A percentile compares a stretch with the other conserved stretches of the same genome.
Evolutionary conservation across 139 green algal species (phyloP).

Genomic region (Klebsormidium nitens): DNA sequence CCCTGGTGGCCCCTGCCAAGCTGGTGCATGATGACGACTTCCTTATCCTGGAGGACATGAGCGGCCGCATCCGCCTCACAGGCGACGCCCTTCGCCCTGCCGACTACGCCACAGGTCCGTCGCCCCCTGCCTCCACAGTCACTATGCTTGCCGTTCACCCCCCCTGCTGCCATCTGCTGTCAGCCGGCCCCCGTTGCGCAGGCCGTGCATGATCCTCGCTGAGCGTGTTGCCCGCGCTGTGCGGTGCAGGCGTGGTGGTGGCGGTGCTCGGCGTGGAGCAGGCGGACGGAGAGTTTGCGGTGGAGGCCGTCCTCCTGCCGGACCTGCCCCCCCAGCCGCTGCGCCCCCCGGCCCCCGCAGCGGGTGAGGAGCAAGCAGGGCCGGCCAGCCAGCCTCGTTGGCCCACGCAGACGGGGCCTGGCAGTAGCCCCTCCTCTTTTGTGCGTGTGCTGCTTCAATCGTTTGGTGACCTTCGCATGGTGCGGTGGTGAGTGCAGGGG

Average conservation of each 20-base stretch:
- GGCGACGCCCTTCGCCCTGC: constrained; percentile 48
- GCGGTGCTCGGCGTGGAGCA: constrained; percentile 61
- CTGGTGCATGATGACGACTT: constrained; percentile 71
- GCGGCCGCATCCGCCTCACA: constrained; percentile 69
- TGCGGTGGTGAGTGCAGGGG: neutral
- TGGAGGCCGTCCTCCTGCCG: constrained; percentile 21
- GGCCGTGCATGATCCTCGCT: neutral
- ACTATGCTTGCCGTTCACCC: neutral
- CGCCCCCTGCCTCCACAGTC: too few species aligned
- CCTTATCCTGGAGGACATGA: constrained; percentile 90
- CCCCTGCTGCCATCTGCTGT: too few species aligned
- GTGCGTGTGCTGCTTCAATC: too few species aligned
- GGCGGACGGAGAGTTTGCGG: constrained; percentile 34
- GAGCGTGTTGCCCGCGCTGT: constrained; percentile 4
- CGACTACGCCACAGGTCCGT: constrained; percentile 58
- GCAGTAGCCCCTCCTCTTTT: neutral
- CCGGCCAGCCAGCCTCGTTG: too few species aligned
- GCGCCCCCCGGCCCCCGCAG: neutral
- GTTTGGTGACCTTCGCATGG: neutral
- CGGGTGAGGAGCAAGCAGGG: neutral
- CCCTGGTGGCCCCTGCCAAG: constrained; percentile 27
- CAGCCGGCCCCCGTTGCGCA: too few species aligned
- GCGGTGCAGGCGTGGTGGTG: constrained; percentile 64
- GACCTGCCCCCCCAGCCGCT: constrained; percentile 21
- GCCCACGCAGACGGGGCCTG: neutral